A percentile compares a stretch with the other conserved stretches of the same genome.
Evolutionary conservation across 2,329 filamentous ascomycete genomes (phyloP).

Genomic region (Albifimbria verrucaria): DNA sequence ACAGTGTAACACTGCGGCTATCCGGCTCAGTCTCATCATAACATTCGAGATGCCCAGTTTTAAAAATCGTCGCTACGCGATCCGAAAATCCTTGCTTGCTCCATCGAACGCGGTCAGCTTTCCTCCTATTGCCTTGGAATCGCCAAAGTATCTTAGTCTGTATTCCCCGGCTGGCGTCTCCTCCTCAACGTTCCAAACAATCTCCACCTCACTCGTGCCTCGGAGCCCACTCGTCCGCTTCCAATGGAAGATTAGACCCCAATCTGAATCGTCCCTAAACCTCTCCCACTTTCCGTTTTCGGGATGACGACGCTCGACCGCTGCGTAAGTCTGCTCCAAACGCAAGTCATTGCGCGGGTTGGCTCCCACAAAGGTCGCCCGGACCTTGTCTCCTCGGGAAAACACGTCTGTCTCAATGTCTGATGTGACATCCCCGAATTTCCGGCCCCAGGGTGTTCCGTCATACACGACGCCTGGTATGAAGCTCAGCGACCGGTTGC

Average conservation of each 20-base stretch:
- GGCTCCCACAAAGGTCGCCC: conserved; percentile 73
- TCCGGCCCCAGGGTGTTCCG: conserved; percentile 57
- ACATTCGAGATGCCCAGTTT: not conserved
- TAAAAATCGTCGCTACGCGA: not conserved
- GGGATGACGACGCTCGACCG: conserved; percentile 54
- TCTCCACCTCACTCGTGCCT: conserved; percentile 70
- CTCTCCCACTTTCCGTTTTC: conserved; percentile 51
- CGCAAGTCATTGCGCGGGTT: conserved; percentile 85
- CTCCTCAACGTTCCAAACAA: conserved; percentile 75
- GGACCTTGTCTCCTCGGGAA: conserved; percentile 54
- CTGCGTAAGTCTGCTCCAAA: conserved; percentile 72
- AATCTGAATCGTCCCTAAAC: conserved; percentile 75
- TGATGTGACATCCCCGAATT: conserved; percentile 64
- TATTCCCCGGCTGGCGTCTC: conserved; percentile 62
- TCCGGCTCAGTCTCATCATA: too few relatives aligned
- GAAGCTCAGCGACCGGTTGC: conserved; percentile 70
- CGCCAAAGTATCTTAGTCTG: conserved; percentile 76
- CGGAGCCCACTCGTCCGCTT: conserved; percentile 65
- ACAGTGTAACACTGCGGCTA: too few relatives aligned
- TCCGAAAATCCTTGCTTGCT: conserved; percentile 49
- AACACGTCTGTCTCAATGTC: conserved; percentile 49
- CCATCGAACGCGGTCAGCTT: conserved; percentile 67
- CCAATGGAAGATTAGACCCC: conserved; percentile 80
- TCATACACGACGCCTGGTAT: conserved; percentile 78
- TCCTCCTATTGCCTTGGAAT: conserved; percentile 65